These are phyloP conservation scores for Penicillium sp. DNA, from an alignment of 2,329 filamentous ascomycete genomes.

Conservation along the genomic window DNA sequence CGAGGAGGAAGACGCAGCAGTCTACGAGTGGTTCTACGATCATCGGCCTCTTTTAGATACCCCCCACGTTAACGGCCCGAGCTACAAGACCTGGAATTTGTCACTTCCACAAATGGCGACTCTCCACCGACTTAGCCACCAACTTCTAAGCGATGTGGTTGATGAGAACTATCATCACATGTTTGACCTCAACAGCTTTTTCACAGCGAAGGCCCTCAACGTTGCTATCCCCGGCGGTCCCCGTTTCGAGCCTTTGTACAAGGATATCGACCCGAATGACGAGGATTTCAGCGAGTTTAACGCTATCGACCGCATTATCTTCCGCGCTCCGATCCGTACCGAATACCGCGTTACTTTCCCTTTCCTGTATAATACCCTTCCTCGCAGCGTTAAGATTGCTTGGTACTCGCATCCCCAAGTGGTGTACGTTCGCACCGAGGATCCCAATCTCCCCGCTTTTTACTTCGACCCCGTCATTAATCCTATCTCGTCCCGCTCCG, in stretches of 20 bases:
- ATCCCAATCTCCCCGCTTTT: slow-evolving; percentile 86
- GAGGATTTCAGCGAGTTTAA: slow-evolving; percentile 99
- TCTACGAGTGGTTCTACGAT: slow-evolving; percentile 97
- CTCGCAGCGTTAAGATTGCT: slow-evolving; percentile 84
- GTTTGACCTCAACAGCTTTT: slow-evolving; percentile 90
- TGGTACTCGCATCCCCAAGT: slow-evolving; percentile 94
- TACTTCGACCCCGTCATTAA: slow-evolving; percentile 98
- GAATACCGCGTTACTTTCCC: slow-evolving; percentile 95
- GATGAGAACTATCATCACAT: slow-evolving; percentile 98
- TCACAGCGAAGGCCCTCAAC: slow-evolving; percentile 94
- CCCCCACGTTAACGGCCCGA: slow-evolving; percentile 89
- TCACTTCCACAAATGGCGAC: slow-evolving; percentile 93
- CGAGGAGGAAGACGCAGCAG: slow-evolving; percentile 83
- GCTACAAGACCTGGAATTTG: slow-evolving; percentile 95
- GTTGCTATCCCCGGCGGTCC: slow-evolving; percentile 97
- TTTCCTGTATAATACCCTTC: slow-evolving; percentile 93
- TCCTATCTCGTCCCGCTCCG: slow-evolving; percentile 90
- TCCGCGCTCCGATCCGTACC: slow-evolving; percentile 88
- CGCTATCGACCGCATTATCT: slow-evolving; percentile 98
- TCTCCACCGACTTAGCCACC: slow-evolving; percentile 85
- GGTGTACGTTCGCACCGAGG: slow-evolving; percentile 84
- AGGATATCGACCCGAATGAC: slow-evolving; percentile 97
- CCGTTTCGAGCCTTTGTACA: slow-evolving; percentile 94
- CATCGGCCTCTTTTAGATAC: slow-evolving; percentile 88
- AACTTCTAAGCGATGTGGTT: slow-evolving; percentile 83